A percentile compares a stretch with the other conserved stretches of the same genome.
These are phyloP conservation scores for Abelmoschus esculentus DNA, from an alignment of 345 rosid genomes.

Conservation along the genomic window DNA sequence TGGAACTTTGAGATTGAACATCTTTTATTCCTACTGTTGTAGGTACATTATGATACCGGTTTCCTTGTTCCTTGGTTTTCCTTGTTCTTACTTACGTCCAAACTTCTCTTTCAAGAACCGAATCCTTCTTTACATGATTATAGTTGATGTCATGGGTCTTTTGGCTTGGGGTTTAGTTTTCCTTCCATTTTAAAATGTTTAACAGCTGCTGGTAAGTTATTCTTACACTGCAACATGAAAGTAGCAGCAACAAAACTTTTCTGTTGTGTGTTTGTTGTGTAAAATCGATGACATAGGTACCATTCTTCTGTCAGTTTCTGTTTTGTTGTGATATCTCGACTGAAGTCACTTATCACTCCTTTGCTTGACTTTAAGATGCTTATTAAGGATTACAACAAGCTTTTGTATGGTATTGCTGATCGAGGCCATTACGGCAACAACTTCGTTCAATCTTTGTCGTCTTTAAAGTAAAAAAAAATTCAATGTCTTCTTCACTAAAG, in stretches of 20 bases:
- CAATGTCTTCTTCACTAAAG: neutral
- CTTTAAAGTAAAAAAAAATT: neutral
- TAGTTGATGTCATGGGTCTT: too few species aligned
- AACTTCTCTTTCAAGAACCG: neutral
- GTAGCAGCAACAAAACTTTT: constrained; percentile 55
- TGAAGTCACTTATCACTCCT: constrained; percentile 53
- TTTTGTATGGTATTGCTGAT: constrained; percentile 69
- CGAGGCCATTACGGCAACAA: neutral
- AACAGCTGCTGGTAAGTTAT: neutral
- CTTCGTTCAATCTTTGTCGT: neutral
- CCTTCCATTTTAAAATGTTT: too few species aligned
- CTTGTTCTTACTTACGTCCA: constrained; percentile 1
- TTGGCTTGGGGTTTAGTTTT: too few species aligned
- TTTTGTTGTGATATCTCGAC: constrained; percentile 42
- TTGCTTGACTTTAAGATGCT: constrained; percentile 67
- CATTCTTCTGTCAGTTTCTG: constrained; percentile 45
- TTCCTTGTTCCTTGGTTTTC: constrained; percentile 72
- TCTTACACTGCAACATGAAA: constrained; percentile 51
- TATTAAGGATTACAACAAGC: constrained; percentile 93
- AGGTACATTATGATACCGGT: constrained; percentile 89
- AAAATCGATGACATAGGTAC: constrained; percentile 46
- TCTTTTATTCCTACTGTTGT: neutral
- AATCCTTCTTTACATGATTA: neutral
- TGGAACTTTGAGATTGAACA: neutral
- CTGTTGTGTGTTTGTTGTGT: constrained; percentile 56